phyloP scores from a whole-genome alignment of 805 yeast species.

The Lachancea dasiensis region DNA sequence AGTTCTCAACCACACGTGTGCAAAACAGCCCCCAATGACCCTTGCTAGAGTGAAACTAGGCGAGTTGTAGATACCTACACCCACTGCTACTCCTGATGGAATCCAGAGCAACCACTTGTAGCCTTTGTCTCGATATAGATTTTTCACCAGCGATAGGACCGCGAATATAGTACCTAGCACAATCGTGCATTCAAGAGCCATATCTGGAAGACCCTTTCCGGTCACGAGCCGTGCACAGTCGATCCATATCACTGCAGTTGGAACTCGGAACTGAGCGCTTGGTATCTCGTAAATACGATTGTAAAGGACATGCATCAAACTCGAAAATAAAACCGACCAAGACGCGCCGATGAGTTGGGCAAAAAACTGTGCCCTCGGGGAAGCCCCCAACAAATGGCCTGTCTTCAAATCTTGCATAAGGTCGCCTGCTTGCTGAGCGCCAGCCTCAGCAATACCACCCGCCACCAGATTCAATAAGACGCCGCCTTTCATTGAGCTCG shows the following conservation, averaged over 20 bases:
- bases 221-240: constrained; percentile 92
- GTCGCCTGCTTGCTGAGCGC: constrained; percentile 99
- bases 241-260: constrained; percentile 95
- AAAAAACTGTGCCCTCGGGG: constrained; percentile 83
- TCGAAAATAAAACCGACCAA: constrained; percentile 75
- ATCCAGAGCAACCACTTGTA: constrained; percentile 43
- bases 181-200: constrained; percentile 56
- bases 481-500: constrained; percentile 68
- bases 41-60: constrained; percentile 93
- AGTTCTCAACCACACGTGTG: constrained; percentile 50
- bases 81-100: constrained; percentile 96
- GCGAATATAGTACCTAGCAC: constrained; percentile 66
- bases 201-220: constrained; percentile 84
- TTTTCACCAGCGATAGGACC: constrained; percentile 55
- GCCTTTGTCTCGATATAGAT: constrained; percentile 44
- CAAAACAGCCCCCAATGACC: constrained; percentile 77
- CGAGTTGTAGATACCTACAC: constrained; percentile 89
- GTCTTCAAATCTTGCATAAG: constrained; percentile 96
- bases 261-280: constrained; percentile 71
- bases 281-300: constrained; percentile 82
- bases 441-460: constrained; percentile 97
- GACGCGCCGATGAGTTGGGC: constrained; percentile 87
- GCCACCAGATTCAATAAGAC: constrained; percentile 83
- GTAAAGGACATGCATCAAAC: constrained; percentile 78
- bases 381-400: constrained; percentile 85